Evolutionary conservation across 805 yeast species (phyloP), one percentile per base, ranked within the genome.

Genomic region (Priceomyces melissophilus): DNA sequence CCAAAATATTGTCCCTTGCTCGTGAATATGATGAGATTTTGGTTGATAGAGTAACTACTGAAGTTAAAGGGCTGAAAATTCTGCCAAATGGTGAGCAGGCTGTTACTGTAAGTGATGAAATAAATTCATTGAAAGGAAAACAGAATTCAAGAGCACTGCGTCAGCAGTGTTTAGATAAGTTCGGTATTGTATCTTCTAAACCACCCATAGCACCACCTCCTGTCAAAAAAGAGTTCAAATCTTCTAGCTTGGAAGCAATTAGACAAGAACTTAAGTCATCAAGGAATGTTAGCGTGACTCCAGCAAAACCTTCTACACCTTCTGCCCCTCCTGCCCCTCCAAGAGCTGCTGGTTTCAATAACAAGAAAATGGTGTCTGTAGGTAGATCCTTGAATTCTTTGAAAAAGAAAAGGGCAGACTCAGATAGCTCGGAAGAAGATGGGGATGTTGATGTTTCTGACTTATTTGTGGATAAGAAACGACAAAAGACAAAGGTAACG

Each of bases 1-100:
- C 71, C 15, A 82, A 80, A 37, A 75, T 90, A 28, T 57, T 88
- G 29, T 63, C 76, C 0, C 75, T 78, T 46, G 88, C 87, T 0
- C 69, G 79, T 43, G 66, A 63, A 20, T 73, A 82, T 44, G 79
- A 85, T 52, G 58, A 60, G 4, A 63, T 59, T 0, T 52, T 82
- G 38, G 88, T 84, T 8, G 81, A 80, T 13, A 53, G 52, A n/a
- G 65, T 82, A 13, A 43, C 71, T 1, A 17, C 23, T 14, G 54
- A 51, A 39, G 41, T 42, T 6, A 45, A 44, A 31, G 45, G 35
- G 17, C 11, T 25, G 12, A 35, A 39, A 42, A 51, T 10, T 7
- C 29, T 15, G 10, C 25, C 25, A 8, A 20, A 20, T 5, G 25
- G 25, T 8, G 25, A 20, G 8, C 25, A 20, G 4, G 8, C 25